Percentiles rank a stretch among this genome's conserved stretches.
Conservation (phyloP, 2,329 filamentous ascomycete species). For the Paramyrothecium sp. region DNA sequence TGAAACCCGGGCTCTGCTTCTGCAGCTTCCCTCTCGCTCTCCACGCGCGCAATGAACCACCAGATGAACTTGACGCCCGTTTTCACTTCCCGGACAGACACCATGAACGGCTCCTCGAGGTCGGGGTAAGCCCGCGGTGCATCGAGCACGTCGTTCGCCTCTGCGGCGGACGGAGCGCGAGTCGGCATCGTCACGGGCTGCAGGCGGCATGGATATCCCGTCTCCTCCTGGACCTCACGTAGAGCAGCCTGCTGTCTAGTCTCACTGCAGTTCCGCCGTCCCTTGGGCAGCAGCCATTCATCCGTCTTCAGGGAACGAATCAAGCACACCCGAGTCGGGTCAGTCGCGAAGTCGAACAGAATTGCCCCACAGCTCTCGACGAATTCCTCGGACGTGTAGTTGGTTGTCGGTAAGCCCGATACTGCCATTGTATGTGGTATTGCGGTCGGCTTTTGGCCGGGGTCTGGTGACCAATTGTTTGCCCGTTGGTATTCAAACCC, state of each 20-base stretch:
- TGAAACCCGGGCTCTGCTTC: conserved; percentile 2
- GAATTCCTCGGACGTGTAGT: conserved; percentile 2
- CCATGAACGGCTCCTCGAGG: conserved; percentile 11
- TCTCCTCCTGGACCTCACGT: conserved; percentile 12
- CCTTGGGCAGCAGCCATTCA: conserved; percentile 15
- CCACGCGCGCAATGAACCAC: conserved; percentile 8
- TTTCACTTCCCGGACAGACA: conserved; percentile 4
- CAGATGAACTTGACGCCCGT: conserved; percentile 8
- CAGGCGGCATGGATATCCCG: conserved; percentile 7
- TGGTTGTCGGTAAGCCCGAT: not conserved
- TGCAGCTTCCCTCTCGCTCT: not conserved
- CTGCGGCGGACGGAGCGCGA: conserved; percentile 5
- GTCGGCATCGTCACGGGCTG: conserved; percentile 9
- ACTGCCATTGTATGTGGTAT: not conserved
- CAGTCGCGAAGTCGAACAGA: conserved; percentile 11
- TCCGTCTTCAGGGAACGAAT: conserved; percentile 2
- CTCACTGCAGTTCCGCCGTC: conserved; percentile 11
- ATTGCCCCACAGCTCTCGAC: conserved; percentile 14
- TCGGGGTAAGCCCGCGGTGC: conserved; percentile 11
- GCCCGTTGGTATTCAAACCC: no score
- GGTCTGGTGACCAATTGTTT: no score
- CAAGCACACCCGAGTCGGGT: conserved; percentile 8
- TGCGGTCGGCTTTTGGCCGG: no score
- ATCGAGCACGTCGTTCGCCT: conserved; percentile 10
- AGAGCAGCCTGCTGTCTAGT: conserved; percentile 9